Conservation (phyloP, 352 stramenopile genomes). For the Phytophthora sp. region DNA sequence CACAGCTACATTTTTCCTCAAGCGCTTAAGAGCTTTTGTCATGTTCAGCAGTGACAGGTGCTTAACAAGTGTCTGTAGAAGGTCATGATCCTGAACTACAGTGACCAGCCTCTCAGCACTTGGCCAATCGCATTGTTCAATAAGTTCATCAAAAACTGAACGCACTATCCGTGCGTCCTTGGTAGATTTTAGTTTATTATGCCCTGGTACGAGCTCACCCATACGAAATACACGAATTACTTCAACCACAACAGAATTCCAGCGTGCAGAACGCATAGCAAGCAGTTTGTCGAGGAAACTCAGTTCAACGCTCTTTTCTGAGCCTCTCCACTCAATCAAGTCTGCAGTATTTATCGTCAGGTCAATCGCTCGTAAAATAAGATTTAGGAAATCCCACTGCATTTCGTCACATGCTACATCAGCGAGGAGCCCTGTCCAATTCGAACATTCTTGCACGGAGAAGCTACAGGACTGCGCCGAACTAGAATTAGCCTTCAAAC, state of each 20-base stretch:
- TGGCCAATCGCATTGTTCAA: conserved; percentile 54
- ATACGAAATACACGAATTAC: conserved; percentile 47
- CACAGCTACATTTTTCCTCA: conserved; percentile 33
- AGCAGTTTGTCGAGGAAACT: conserved; percentile 37
- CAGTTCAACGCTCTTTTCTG: conserved; percentile 2
- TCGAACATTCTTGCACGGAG: conserved; percentile 2
- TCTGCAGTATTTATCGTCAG: conserved; percentile 11
- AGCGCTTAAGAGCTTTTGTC: conserved; percentile 62
- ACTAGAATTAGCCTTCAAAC: conserved; percentile 4
- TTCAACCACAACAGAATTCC: conserved; percentile 62
- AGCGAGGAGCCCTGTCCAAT: conserved; percentile 34
- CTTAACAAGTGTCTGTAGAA: conserved; percentile 42
- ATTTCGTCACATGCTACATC: conserved; percentile 25
- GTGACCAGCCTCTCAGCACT: conserved; percentile 46
- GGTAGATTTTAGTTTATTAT: not conserved
- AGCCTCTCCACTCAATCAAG: not conserved
- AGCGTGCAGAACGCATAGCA: conserved; percentile 26
- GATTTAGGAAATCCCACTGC: conserved; percentile 54
- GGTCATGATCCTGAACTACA: conserved; percentile 19
- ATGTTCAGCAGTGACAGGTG: conserved; percentile 42
- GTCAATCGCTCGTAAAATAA: conserved; percentile 47
- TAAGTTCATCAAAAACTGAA: conserved; percentile 31
- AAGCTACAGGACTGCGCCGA: not conserved
- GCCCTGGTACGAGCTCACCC: not conserved
- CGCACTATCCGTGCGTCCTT: conserved; percentile 13